Percentiles rank a stretch among this genome's conserved stretches.
Conservation (phyloP, 495 filamentous ascomycete genomes). For the Xanthoparmelia taractica region DNA sequence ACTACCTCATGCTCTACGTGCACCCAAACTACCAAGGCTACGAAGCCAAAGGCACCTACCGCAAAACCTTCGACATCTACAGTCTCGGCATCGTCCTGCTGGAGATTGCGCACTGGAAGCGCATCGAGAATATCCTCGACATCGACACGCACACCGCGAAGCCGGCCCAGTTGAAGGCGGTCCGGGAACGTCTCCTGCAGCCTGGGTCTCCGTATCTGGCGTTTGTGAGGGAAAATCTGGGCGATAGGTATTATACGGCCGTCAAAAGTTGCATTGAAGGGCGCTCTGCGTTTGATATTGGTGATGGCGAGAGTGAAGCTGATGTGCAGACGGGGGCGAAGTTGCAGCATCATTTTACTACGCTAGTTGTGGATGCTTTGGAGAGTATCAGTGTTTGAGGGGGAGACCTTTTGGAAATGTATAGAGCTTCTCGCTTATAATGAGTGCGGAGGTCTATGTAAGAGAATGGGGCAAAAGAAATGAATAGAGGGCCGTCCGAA, state of each 20-base stretch:
- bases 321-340: slow-evolving; percentile 26
- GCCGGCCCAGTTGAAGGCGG: slow-evolving; percentile 20
- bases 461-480: too few relatives aligned
- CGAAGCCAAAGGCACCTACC: slow-evolving; percentile 21
- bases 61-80: slow-evolving; percentile 30
- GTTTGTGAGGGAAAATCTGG: slow-evolving; percentile 26
- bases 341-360: slow-evolving; percentile 31
- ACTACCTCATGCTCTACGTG: slow-evolving; percentile 28
- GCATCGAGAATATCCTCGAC: slow-evolving; percentile 28
- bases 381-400: too few relatives aligned
- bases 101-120: slow-evolving; percentile 28
- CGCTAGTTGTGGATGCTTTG: slow-evolving; percentile 32
- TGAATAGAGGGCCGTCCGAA: too few relatives aligned
- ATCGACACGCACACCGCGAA: slow-evolving; percentile 19
- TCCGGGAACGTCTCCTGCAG: slow-evolving; percentile 16
- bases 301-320: slow-evolving; percentile 22
- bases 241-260: slow-evolving; percentile 28
- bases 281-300: slow-evolving; percentile 28
- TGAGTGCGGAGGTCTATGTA: too few relatives aligned
- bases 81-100: slow-evolving; percentile 29
- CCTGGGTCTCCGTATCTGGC: slow-evolving; percentile 24
- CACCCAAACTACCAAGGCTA: slow-evolving; percentile 26
- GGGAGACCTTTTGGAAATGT: too few relatives aligned
- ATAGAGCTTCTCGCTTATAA: too few relatives aligned
- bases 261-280: slow-evolving; percentile 32